Base-by-base conservation (phyloP, 2,329 filamentous ascomycete genomes). In the Cyphellophora attinorum region DNA sequence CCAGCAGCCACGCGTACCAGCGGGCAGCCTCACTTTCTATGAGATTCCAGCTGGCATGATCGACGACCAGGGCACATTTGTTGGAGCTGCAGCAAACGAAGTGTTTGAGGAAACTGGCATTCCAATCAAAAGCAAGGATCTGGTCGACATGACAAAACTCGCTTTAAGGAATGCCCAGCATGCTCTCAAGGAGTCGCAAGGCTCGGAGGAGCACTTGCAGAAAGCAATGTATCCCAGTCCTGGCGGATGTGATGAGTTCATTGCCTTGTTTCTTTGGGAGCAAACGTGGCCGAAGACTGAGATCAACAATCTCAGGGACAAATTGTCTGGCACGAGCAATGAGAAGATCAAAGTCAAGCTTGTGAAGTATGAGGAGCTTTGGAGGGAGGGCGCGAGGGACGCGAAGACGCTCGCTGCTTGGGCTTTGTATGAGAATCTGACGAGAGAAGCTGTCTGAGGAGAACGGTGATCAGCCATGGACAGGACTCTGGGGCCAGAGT, bases 41-140 rank as follows among this genome's bases (percentile, higher is more conserved):
- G 72, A 76, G 48, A 65, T 76, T 6, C 72, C 72, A 2, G 72
- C 72, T 1, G 72, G 72, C n/a, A 74, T 76, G 70, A 57, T 76
- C 1, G 72, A 76, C 43, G 67, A 68, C 37, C 56, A 54, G 19
- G 64, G 65, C 4, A 63, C 63, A 0, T 70, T 75, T 40, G 57
- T 61, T 1, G 70, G 72, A 5, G 65, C 59, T 6, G 72, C 72
- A 1, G 70, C 69, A 2, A 64, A 66, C 31, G 72, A 76, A 42
- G 69, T 76, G 18, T 45, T 63, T 19, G 70, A 75, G 48, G 72
- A 76, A 51, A 72, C 68, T 0, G 65, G 65, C 0, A 51, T 76
- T 17, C 53, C 52, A 11, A 64, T 76, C 30, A 52, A 59, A 3
- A 56, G 64, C 27, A 47, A 52, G 3, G 66, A 75, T 18, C 52